Base-by-base conservation (phyloP, 306 rosid species). In the Amphicarpaea edgeworthii region DNA sequence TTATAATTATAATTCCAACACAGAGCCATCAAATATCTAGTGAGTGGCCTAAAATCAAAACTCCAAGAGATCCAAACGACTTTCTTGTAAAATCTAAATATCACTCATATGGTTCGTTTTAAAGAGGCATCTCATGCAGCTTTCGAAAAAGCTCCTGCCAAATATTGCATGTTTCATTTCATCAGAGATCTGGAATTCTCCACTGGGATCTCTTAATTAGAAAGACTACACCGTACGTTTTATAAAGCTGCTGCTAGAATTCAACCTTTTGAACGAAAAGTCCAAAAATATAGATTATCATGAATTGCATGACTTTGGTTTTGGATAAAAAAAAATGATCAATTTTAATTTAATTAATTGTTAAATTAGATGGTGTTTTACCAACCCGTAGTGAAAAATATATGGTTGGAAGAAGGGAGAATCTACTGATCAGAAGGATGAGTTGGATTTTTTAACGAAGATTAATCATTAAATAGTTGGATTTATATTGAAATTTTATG, bases 241-340 rank as follows among this genome's bases (percentile, higher is more conserved):
- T 14, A 53, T 42, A 77, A 55, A 67, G 81, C 40, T 77, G 81
- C 40, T 77, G 38, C 32, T 42, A 10, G 1, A 14, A 51, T 42
- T 38, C 17, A 6, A 77, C 74, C 55, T 66, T 65, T 43, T 43
- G 49, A 43, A 43, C 49, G n/a, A 9, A n/a, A n/a, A n/a, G n/a
- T n/a, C n/a, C n/a, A n/a, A n/a, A n/a, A 3, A 40, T 43, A 3
- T 17, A 3, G 16, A 5, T 16, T 43, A 68, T 9, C 16, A 46
- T 49, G 23, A 14, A 2, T 5, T 49, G 8, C 23, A 0, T 2
- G 1, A 8, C 5, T 51, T 51, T 19, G 1, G 50, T 45, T 26
- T 40, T 43, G 55, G n/a, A 42, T 12, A 55, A 21, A 55, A 21
- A 55, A 23, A 55, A 11, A 10, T 21, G 3, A 23, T 10, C 15